phyloP scores from a whole-genome alignment of 148 eudicot genomes.

The Agrostemma githago region DNA sequence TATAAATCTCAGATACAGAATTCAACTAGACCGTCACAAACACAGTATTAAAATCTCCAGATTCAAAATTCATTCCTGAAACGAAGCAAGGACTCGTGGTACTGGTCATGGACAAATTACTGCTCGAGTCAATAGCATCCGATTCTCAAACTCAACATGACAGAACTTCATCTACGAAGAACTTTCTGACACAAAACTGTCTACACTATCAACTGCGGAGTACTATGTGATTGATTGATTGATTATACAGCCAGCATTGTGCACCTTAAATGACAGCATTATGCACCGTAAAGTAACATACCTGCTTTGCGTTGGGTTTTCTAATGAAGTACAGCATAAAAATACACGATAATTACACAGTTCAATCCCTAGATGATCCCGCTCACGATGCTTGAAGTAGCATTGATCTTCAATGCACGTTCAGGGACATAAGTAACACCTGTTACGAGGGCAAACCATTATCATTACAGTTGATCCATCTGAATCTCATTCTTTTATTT shows the following conservation, averaged over 20 bases:
- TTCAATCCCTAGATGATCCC: constrained; percentile 43
- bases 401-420: constrained; percentile 84
- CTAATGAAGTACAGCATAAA: constrained; percentile 13
- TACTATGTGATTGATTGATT: constrained; percentile 4
- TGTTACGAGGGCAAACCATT: constrained; percentile 31
- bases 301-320: not conserved
- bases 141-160: constrained; percentile 12
- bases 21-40: not conserved
- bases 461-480: not conserved
- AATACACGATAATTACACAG: constrained; percentile 16
- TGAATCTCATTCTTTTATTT: not conserved
- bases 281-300: constrained; percentile 2
- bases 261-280: constrained; percentile 3
- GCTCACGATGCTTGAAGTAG: constrained; percentile 79
- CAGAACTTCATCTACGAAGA: constrained; percentile 15
- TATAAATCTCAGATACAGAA: not conserved
- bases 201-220: not conserved
- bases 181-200: constrained; percentile 10
- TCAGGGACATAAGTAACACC: constrained; percentile 77
- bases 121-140: not conserved
- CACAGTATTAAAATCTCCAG: too few species aligned
- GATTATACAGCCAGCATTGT: constrained; percentile 1
- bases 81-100: too few species aligned
- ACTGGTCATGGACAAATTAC: too few species aligned
- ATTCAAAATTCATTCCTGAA: too few species aligned